These are phyloP conservation scores for Trypanosoma congolense DNA, from an alignment of 208 protist genomes.

Conservation along the genomic window DNA sequence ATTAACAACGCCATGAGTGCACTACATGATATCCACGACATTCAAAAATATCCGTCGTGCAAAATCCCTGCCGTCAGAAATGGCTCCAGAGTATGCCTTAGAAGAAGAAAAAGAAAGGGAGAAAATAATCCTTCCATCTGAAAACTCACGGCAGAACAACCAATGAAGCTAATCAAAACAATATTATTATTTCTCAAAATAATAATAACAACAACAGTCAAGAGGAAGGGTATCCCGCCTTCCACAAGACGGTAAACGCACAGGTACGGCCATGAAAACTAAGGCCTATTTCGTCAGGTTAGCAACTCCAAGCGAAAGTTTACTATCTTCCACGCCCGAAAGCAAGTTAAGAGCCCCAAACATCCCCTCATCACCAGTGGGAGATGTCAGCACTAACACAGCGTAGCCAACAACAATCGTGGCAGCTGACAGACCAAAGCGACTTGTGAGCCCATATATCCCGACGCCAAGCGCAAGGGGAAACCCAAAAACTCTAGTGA, in stretches of 20 bases:
- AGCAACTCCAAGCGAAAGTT: not conserved
- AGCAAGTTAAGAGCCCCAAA: not conserved
- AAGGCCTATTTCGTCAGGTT: too few species aligned
- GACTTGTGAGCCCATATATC: conserved; percentile 2
- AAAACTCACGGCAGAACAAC: too few species aligned
- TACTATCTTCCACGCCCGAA: not conserved
- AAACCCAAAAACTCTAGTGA: not conserved
- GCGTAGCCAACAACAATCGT: not conserved
- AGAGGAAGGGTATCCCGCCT: too few species aligned
- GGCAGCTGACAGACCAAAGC: not conserved
- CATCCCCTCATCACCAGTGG: conserved; percentile 6
- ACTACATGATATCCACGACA: too few species aligned
- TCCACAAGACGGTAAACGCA: too few species aligned
- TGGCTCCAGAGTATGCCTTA: not conserved
- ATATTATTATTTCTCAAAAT: too few species aligned
- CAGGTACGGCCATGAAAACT: too few species aligned
- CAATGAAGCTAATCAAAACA: too few species aligned
- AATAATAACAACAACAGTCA: conserved; percentile 1
- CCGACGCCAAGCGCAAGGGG: conserved; percentile 11
- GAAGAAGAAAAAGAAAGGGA: conserved; percentile 7
- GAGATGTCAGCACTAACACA: not conserved
- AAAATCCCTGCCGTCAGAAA: too few species aligned
- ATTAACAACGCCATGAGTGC: too few species aligned
- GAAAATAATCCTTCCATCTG: too few species aligned
- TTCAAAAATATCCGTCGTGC: too few species aligned